These are phyloP conservation scores for Leavenworthia alabamica DNA, from an alignment of 345 rosid genomes.

Conservation along the genomic window DNA sequence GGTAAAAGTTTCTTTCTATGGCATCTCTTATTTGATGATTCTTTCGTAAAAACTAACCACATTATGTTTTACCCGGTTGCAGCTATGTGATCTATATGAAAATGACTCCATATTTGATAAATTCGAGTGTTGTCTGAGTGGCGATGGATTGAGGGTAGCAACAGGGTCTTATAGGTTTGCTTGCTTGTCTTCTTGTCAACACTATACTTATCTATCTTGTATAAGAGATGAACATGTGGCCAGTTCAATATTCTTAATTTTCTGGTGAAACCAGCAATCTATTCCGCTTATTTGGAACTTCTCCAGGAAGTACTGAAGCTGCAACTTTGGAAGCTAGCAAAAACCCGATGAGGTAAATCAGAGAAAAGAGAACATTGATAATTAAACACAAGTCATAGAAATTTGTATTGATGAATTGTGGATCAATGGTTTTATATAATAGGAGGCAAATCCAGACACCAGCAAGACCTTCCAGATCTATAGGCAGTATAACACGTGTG, in stretches of 20 bases:
- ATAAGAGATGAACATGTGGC: not conserved
- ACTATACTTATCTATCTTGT: not conserved
- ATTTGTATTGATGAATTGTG: not conserved
- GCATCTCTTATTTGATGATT: constrained; percentile 5
- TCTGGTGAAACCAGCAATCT: constrained; percentile 61
- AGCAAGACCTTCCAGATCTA: constrained; percentile 83
- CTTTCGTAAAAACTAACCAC: constrained; percentile 2
- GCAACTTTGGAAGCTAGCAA: constrained; percentile 98
- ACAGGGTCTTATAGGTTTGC: constrained; percentile 96
- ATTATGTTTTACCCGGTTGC: constrained; percentile 14
- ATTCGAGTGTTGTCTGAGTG: constrained; percentile 95
- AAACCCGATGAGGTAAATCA: constrained; percentile 90
- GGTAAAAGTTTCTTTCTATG: constrained; percentile 36
- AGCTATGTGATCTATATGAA: constrained; percentile 97
- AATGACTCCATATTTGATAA: constrained; percentile 98
- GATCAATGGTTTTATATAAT: not conserved
- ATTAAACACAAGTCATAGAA: not conserved
- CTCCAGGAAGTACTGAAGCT: constrained; percentile 73
- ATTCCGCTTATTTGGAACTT: constrained; percentile 88
- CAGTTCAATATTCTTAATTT: not conserved
- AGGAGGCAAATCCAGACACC: constrained; percentile 83
- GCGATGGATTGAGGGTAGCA: constrained; percentile 89
- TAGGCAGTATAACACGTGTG: constrained; percentile 85
- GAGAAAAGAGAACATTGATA: not conserved
- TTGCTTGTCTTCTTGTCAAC: constrained; percentile 16